Percentiles rank a stretch among this genome's conserved stretches.
These are phyloP conservation scores for Penicillium sp. DNA, from an alignment of 2,329 filamentous ascomycete genomes.

Conservation along the genomic window DNA sequence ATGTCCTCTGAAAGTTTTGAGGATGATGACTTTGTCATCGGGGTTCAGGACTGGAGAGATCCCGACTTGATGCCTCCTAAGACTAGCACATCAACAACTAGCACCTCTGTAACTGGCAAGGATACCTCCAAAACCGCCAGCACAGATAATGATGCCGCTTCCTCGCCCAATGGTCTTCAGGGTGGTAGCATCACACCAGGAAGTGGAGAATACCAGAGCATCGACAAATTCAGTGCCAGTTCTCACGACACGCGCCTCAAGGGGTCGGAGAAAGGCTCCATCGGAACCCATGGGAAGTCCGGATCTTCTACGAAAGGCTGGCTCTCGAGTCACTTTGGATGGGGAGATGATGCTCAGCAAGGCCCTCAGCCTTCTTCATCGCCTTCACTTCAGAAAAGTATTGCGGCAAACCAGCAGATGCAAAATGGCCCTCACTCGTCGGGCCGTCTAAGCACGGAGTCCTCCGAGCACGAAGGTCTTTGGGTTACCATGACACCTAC, in stretches of 20 bases:
- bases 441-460: constrained; percentile 30
- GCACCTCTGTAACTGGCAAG: constrained; percentile 21
- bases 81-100: constrained; percentile 26
- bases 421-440: constrained; percentile 12
- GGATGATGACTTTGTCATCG: constrained; percentile 70
- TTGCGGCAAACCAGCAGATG: constrained; percentile 18
- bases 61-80: constrained; percentile 62
- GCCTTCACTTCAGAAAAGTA: constrained; percentile 7
- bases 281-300: constrained; percentile 8
- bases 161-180: constrained; percentile 44
- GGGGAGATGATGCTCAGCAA: constrained; percentile 21
- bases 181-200: constrained; percentile 69
- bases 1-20: constrained; percentile 30
- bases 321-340: constrained; percentile 37
- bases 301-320: constrained; percentile 26
- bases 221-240: constrained; percentile 32
- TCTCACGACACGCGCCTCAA: constrained; percentile 14
- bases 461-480: constrained; percentile 67
- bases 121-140: constrained; percentile 30
- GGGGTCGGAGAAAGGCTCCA: constrained; percentile 9
- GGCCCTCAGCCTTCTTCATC: constrained; percentile 13
- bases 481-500: constrained; percentile 97
- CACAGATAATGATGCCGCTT: constrained; percentile 31
- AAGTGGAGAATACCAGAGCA: constrained; percentile 65
- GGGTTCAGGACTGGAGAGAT: constrained; percentile 84